Evolutionary conservation across 371 early-diverging fungal genomes (phyloP), one percentile per base, ranked within the genome.

Genomic region (Rhizopus microsporus): DNA sequence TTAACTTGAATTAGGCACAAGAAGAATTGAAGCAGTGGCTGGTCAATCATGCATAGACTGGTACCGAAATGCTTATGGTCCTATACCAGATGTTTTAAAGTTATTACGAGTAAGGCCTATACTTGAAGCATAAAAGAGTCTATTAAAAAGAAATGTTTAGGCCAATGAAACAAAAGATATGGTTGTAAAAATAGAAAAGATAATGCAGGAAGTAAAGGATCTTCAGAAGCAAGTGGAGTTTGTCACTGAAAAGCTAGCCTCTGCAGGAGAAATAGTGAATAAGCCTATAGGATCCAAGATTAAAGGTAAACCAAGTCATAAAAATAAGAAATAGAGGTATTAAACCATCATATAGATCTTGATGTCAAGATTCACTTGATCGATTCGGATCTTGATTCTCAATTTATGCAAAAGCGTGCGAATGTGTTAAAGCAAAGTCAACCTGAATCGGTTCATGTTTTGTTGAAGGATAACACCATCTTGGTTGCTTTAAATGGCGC

Each of bases 21-120:
- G 92, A 30, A 78, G 92, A 32, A 90, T 92, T 40, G 92, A 92
- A 57, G 92, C 92, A 1, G 83, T 86, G 8, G 90, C 88, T 4
- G 91, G 90, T 2, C 39, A 54, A 12, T 65, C 87, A 0, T 85
- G 83, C 38, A 57, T 77, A 3, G 72, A 79, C 6, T 79, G 76
- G 69, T 80, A 82, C 35, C 65, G 76, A 53, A 71, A 80, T 16
- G 64, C 80, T 12, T 80, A 76, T 62, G 57, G 72, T 13, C 76
- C 77, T 48, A 71, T 83, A 2, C 72, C 76, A 2, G 63, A 74
- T 8, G 66, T 76, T 15, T 60, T 83, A 30, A 72, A 69, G 31
- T 49, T 76, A 10, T 57, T 80, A 30, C 68, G 81, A 17, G 68
- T 72, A 13, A 69, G 72, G 37, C 40, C 52, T 5, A 15, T 31